Base-by-base conservation (phyloP, 352 stramenopile species). In the Phytophthora sp. region DNA sequence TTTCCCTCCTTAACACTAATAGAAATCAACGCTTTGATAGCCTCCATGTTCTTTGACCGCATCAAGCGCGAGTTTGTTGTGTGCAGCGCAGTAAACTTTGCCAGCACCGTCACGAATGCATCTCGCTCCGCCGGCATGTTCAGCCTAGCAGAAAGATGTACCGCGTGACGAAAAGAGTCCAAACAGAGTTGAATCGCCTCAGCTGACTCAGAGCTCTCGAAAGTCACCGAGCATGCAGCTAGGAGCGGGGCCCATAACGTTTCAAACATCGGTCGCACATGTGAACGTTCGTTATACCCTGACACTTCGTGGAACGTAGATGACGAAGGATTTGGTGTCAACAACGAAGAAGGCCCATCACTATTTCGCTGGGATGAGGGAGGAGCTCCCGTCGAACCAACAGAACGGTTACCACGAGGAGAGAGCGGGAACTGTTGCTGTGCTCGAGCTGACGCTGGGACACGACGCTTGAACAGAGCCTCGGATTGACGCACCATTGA, bases 231-330 rank as follows among this genome's bases (percentile, higher is more conserved):
- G 50, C 99, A 97, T 37, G 91, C 96, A 37, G 96, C 97, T 42
- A 99, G 83, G 24, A 99, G 76, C 35, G 97, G 96, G 24, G 97
- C 97, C 97, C 98, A 99, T 0, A 98, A 93, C 0, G 98, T 98
- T 77, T 99, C 96, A 67, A 99, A 99, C 98, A 99, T 99, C 5
- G 97, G 96, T 23, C 87, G 81, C 11, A 97, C 85, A 52, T 95
- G 82, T 21, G 77, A 89, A 34, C 80, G 90, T 53, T 93, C 87
- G 5, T 74, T 82, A 21, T 75, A 77, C 23, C 87, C 81, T 0
- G 80, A 88, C 11, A 94, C 80, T 35, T 91, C 54, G 28, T 82
- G 85, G 54, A 94, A 94, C 37, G 79, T 50, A 6, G 53, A 73
- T 9, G 60, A 61, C 11, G 61, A 66, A 2, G 62, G 60, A 48